These are phyloP conservation scores for Turnera subulata DNA, from an alignment of 345 rosid genomes.

Conservation along the genomic window DNA sequence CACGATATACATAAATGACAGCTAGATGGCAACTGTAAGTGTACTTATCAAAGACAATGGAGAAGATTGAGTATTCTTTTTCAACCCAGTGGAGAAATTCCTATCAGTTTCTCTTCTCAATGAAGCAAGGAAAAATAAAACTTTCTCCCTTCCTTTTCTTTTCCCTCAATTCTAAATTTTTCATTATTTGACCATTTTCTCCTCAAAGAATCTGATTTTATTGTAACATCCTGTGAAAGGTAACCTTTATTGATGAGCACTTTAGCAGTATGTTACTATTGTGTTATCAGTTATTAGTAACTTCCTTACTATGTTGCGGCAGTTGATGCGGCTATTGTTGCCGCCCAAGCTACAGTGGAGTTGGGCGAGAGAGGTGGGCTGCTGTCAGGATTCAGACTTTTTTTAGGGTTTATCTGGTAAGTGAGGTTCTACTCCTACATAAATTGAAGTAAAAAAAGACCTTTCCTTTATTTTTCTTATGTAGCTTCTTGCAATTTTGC, in stretches of 20 bases:
- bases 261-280: too few relatives aligned
- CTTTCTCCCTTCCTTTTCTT: neutral
- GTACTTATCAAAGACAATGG: too few relatives aligned
- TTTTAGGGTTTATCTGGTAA: constrained; percentile 29
- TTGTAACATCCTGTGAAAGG: too few relatives aligned
- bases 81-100: neutral
- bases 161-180: neutral
- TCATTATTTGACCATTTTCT: neutral
- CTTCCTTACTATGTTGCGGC: constrained; percentile 6
- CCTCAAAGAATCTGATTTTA: neutral
- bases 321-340: too few relatives aligned
- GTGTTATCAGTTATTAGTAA: too few relatives aligned
- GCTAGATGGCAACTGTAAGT: too few relatives aligned
- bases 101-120: neutral
- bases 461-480: too few relatives aligned
- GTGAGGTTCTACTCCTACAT: neutral
- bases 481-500: neutral
- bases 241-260: too few relatives aligned
- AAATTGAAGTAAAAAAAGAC: too few relatives aligned
- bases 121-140: neutral
- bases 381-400: constrained; percentile 25
- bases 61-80: neutral
- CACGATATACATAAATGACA: too few relatives aligned
- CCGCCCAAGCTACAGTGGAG: constrained; percentile 14
- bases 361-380: constrained; percentile 15